phyloP scores from a whole-genome alignment of 805 yeast species.

The Sporopachydermia lactativora region DNA sequence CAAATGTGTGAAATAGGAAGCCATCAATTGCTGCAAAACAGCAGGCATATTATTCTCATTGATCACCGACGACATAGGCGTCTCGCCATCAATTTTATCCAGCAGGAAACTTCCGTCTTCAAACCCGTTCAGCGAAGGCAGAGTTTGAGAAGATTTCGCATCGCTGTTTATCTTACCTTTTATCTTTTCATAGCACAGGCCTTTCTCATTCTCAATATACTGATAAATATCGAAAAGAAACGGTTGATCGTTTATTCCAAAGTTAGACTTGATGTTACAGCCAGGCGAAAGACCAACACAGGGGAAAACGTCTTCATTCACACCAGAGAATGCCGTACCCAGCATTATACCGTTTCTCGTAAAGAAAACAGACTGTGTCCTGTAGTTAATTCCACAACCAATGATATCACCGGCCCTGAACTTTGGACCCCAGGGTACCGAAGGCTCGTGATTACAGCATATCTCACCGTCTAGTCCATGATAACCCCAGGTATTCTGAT shows the following conservation, averaged over 20 bases:
- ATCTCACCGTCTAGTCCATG: constrained; percentile 38
- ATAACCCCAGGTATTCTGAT: constrained; percentile 34
- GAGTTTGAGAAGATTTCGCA: constrained; percentile 12
- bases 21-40: constrained; percentile 22
- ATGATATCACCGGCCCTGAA: constrained; percentile 49
- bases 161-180: constrained; percentile 4
- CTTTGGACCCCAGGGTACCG: constrained; percentile 26
- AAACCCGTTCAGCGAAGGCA: constrained; percentile 13
- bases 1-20: constrained; percentile 40
- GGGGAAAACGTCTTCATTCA: constrained; percentile 32
- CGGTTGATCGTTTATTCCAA: constrained; percentile 24
- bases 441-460: constrained; percentile 23
- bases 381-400: constrained; percentile 75
- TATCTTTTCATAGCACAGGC: constrained; percentile 17
- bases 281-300: constrained; percentile 30
- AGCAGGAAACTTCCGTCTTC: constrained; percentile 13
- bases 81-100: constrained; percentile 13
- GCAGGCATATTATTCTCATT: constrained; percentile 13
- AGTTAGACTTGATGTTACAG: constrained; percentile 34
- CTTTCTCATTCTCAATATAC: constrained; percentile 34
- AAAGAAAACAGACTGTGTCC: constrained; percentile 47
- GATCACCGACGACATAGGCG: neutral
- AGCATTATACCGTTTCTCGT: constrained; percentile 68
- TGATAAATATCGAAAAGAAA: constrained; percentile 48
- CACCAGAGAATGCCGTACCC: constrained; percentile 39